Evolutionary conservation across 2,329 filamentous ascomycete genomes (phyloP).

Genomic region (Botryotinia globosa): DNA sequence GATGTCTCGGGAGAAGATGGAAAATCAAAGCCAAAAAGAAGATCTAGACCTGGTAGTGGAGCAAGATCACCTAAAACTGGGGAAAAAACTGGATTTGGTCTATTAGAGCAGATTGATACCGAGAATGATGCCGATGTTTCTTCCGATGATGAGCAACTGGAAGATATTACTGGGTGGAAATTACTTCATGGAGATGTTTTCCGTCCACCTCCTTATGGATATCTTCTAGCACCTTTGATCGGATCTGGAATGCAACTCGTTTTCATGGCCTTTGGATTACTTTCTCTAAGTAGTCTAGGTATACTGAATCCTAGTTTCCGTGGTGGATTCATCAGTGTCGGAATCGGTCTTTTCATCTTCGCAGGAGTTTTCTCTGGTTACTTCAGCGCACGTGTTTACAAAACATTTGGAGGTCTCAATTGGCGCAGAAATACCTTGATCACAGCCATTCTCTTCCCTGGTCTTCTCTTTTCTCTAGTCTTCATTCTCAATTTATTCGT

Average conservation of each 20-base stretch:
- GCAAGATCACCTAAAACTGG: conserved; percentile 44
- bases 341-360: conserved; percentile 77
- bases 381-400: conserved; percentile 79
- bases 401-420: conserved; percentile 73
- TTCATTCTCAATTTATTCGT: conserved; percentile 86
- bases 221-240: conserved; percentile 73
- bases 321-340: conserved; percentile 85
- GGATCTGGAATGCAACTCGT: conserved; percentile 85
- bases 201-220: conserved; percentile 66
- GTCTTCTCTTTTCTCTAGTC: conserved; percentile 68
- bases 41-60: conserved; percentile 42
- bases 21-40: conserved; percentile 54
- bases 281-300: conserved; percentile 71
- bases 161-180: conserved; percentile 87
- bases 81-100: conserved; percentile 53
- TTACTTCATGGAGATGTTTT: conserved; percentile 86
- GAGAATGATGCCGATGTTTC: conserved; percentile 53
- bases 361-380: conserved; percentile 84
- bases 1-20: conserved; percentile 65
- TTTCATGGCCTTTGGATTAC: conserved; percentile 73
- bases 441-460: conserved; percentile 76
- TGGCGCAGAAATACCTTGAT: conserved; percentile 75
- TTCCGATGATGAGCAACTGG: conserved; percentile 69
- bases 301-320: conserved; percentile 83
- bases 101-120: conserved; percentile 59